Conservation (phyloP, 1,284 basidiomycete species). For the Cryptococcus maquisensis region DNA sequence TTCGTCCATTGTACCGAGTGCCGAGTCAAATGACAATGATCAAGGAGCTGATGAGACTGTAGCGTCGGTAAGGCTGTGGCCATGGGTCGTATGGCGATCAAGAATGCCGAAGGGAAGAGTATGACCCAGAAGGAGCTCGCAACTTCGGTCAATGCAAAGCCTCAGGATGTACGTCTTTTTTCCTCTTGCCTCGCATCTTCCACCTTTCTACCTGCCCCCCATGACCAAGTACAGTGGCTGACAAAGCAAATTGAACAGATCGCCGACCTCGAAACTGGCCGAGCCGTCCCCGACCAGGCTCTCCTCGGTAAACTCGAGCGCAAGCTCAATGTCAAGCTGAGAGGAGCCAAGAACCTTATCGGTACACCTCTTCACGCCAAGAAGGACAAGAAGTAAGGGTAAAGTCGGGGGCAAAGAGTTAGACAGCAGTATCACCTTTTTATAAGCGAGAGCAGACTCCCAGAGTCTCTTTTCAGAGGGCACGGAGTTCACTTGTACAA, state of each 20-base stretch:
- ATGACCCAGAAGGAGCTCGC: conserved; percentile 89
- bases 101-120: conserved; percentile 48
- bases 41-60: not conserved
- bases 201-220: not conserved
- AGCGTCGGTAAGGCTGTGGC: conserved; percentile 70
- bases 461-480: not conserved
- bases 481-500: not conserved
- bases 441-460: no score
- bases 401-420: not conserved
- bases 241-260: conserved; percentile 29
- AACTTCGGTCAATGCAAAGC: conserved; percentile 53
- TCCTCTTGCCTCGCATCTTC: not conserved
- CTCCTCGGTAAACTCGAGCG: conserved; percentile 91
- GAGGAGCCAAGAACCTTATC: conserved; percentile 58
- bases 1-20: not conserved
- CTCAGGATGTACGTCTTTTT: conserved; percentile 41
- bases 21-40: not conserved
- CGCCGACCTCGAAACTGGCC: conserved; percentile 78
- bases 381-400: conserved; percentile 30
- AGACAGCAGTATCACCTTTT: not conserved
- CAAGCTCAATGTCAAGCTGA: conserved; percentile 81
- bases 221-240: not conserved
- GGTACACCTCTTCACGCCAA: conserved; percentile 46
- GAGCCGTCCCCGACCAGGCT: conserved; percentile 84
- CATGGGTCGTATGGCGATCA: conserved; percentile 64